Base-by-base conservation (phyloP, 129 eudicot genomes). In the Flaveria ramosissima region DNA sequence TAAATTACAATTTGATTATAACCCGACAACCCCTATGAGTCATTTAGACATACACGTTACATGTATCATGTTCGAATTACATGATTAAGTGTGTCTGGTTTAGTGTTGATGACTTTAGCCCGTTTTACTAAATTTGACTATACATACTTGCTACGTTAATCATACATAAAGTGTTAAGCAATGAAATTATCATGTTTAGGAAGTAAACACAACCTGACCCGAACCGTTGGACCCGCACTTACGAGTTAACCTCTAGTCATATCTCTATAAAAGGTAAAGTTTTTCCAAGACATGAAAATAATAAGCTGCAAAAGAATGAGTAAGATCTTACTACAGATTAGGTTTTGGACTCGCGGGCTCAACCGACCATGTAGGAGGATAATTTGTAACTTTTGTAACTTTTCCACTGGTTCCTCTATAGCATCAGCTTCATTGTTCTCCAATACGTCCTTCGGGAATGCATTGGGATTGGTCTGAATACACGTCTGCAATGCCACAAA, bases 401-500 rank as follows among this genome's bases (percentile, higher is more conserved):
- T 69, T 85, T 63, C n/a, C 45, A 73, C 26, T 19, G 98, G 90
- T 47, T 43, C 80, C 77, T 86, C 85, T 43, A 78, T 78, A 14
- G 60, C 76, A 39, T 76, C 72, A 12, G 20, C 78, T 68, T 84
- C 86, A 20, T 81, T 81, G 32, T 85, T 89, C 59, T 85, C 96
- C 69, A 87, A 71, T 30, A 93, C 77, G 15, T 93, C 91, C 60
- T 85, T 93, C 0, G 97, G 76, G 60, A 90, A 93, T 48, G 98
- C 97, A 74, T 83, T 71, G 0, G 98, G 97, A 53, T 93, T 87
- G 27, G 84, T 85, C 76, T 88, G 84, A 20, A 93, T 90, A 74
- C 98, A 93, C 45, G 68, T 85, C 79, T 93, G 95, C 69, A 93
- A 82, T 16, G 89, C 89, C 82, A 90, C 95, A 72, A 93, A 93